A percentile compares a stretch with the other conserved stretches of the same genome.
These are phyloP conservation scores for Sugiyamaella chiloensis DNA, from an alignment of 805 yeast genomes.

Conservation along the genomic window DNA sequence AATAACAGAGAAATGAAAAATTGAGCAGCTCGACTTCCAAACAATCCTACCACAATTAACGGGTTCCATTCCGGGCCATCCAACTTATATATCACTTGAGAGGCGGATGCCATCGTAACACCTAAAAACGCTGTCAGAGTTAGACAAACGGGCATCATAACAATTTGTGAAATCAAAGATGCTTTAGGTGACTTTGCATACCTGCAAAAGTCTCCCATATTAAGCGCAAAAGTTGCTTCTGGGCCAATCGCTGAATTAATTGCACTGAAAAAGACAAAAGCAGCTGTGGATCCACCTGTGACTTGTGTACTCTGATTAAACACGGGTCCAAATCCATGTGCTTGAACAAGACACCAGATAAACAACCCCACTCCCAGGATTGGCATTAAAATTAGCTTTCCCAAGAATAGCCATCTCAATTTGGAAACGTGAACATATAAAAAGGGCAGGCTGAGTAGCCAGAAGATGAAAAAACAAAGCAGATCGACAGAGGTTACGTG, in stretches of 20 bases:
- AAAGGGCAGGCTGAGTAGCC: slow-evolving; percentile 56
- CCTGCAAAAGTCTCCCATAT: slow-evolving; percentile 1
- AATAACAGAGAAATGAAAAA: slow-evolving; percentile 51
- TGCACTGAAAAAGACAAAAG: background rate
- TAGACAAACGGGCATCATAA: background rate
- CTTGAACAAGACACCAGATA: slow-evolving; percentile 56
- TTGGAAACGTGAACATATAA: slow-evolving; percentile 76
- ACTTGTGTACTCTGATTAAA: background rate
- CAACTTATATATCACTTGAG: slow-evolving; percentile 38
- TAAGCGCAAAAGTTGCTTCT: slow-evolving; percentile 3
- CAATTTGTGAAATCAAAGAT: background rate
- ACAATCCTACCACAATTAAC: slow-evolving; percentile 15
- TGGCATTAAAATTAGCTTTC: slow-evolving; percentile 73
- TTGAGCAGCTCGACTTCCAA: slow-evolving; percentile 50
- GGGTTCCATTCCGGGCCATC: slow-evolving; percentile 49
- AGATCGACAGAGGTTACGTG: slow-evolving; percentile 22
- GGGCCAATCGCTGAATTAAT: slow-evolving; percentile 1
- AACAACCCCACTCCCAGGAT: slow-evolving; percentile 61
- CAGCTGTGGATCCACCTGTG: background rate
- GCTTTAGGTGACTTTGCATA: background rate
- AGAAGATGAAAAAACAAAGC: slow-evolving; percentile 35
- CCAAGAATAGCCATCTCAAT: slow-evolving; percentile 76
- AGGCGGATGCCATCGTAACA: slow-evolving; percentile 45
- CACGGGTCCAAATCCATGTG: slow-evolving; percentile 2
- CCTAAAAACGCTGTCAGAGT: slow-evolving; percentile 21